A percentile compares a stretch with the other conserved stretches of the same genome.
Evolutionary conservation across 1,284 basidiomycete species (phyloP).

Genomic region (Schizopora paradoxa): DNA sequence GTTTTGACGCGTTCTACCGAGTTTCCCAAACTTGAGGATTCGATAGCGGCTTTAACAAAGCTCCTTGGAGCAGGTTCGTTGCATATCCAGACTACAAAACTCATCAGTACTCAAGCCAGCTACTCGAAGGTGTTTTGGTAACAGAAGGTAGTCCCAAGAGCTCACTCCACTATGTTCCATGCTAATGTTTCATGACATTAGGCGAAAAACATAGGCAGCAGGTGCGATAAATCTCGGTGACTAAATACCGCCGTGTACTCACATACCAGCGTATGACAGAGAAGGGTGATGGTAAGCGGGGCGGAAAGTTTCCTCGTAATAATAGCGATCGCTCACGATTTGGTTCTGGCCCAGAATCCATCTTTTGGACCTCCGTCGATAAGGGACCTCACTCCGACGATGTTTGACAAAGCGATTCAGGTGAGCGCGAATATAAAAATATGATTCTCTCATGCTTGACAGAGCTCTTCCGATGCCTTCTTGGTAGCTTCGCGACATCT

Average conservation of each 20-base stretch:
- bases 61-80: constrained; percentile 41
- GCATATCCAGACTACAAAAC: not conserved
- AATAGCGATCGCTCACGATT: no score
- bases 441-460: not conserved
- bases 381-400: constrained; percentile 48
- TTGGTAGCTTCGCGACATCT: constrained; percentile 42
- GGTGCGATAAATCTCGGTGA: constrained; percentile 26
- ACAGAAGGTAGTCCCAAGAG: constrained; percentile 33
- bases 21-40: constrained; percentile 41
- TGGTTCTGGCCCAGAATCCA: constrained; percentile 47
- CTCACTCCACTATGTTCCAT: not conserved
- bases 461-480: not conserved
- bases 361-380: constrained; percentile 53
- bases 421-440: not conserved
- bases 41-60: constrained; percentile 32
- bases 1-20: constrained; percentile 40
- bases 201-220: constrained; percentile 43
- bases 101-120: not conserved
- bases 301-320: constrained; percentile 19
- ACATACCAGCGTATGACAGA: constrained; percentile 1
- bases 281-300: constrained; percentile 8
- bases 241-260: not conserved
- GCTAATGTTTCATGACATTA: constrained; percentile 4
- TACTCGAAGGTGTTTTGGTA: constrained; percentile 33
- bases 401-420: constrained; percentile 45